These are phyloP conservation scores for Kwoniella sp. DNA, from an alignment of 768 basidiomycete species.

Conservation along the genomic window DNA sequence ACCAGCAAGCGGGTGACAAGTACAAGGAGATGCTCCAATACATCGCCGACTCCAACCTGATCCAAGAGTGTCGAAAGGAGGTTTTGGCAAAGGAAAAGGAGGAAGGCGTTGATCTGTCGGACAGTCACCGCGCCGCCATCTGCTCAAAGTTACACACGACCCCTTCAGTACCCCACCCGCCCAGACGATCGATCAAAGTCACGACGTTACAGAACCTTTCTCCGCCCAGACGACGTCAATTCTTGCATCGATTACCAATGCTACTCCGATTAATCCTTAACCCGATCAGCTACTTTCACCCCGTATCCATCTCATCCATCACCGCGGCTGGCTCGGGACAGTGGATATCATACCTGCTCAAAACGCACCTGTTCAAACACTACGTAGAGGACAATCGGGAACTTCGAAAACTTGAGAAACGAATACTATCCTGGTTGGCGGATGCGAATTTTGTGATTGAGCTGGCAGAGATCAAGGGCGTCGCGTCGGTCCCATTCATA, in stretches of 20 bases:
- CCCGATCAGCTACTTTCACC: constrained; percentile 32
- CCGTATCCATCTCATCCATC: constrained; percentile 27
- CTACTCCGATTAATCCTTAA: constrained; percentile 29
- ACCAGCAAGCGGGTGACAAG: constrained; percentile 12
- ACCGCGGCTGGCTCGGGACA: constrained; percentile 24
- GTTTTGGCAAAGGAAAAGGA: background rate
- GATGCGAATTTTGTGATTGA: constrained; percentile 31
- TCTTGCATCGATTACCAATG: constrained; percentile 26
- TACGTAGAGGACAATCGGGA: constrained; percentile 20
- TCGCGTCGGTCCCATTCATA: constrained; percentile 25
- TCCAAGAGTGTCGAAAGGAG: constrained; percentile 19
- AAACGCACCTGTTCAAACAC: constrained; percentile 23
- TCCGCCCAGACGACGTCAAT: background rate
- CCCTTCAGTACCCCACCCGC: constrained; percentile 28
- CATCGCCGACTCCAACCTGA: constrained; percentile 23
- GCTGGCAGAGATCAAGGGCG: constrained; percentile 20
- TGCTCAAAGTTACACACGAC: constrained; percentile 24
- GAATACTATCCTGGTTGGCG: constrained; percentile 22
- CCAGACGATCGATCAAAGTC: constrained; percentile 26
- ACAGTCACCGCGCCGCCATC: constrained; percentile 22
- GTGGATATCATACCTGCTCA: constrained; percentile 21
- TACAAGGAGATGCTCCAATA: constrained; percentile 17
- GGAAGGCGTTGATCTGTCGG: background rate
- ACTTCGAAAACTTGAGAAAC: constrained; percentile 20
- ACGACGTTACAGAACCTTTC: constrained; percentile 27